phyloP scores from a whole-genome alignment of 1,284 basidiomycete genomes.

The Microbotryum violaceum region DNA sequence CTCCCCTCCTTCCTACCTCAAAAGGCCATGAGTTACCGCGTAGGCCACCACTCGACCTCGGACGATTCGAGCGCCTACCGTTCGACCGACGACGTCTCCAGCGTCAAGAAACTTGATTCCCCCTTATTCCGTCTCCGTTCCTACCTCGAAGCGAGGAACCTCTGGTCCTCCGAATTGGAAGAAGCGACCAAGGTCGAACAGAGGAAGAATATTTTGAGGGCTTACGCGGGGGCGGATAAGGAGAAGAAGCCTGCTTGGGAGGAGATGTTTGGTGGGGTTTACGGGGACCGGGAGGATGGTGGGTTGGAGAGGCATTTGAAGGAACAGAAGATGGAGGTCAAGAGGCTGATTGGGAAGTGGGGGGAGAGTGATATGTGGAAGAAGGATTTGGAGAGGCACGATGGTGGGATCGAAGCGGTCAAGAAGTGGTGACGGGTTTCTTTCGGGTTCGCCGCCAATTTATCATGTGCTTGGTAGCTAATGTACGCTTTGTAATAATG shows the following conservation, averaged over 20 bases:
- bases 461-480: no score
- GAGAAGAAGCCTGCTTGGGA: conserved; percentile 61
- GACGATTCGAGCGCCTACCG: conserved; percentile 91
- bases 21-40: conserved; percentile 84
- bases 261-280: conserved; percentile 81
- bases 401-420: conserved; percentile 65
- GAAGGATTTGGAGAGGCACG: conserved; percentile 70
- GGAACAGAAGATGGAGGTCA: conserved; percentile 76
- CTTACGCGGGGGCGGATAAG: conserved; percentile 69
- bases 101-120: conserved; percentile 61
- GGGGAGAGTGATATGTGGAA: conserved; percentile 73
- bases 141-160: conserved; percentile 66
- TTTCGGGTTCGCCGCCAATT: no score
- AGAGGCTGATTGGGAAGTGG: conserved; percentile 69
- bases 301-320: conserved; percentile 47
- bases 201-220: conserved; percentile 64
- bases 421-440: conserved; percentile 34
- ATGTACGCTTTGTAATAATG: no score
- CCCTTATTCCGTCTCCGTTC: conserved; percentile 75
- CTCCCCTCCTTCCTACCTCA: background rate
- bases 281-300: conserved; percentile 37
- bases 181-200: conserved; percentile 60
- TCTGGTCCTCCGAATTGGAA: conserved; percentile 77
- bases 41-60: conserved; percentile 91
- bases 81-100: conserved; percentile 72